These are phyloP conservation scores for Paratrimastix pyriformis DNA, from an alignment of 78 protist species.

Conservation along the genomic window DNA sequence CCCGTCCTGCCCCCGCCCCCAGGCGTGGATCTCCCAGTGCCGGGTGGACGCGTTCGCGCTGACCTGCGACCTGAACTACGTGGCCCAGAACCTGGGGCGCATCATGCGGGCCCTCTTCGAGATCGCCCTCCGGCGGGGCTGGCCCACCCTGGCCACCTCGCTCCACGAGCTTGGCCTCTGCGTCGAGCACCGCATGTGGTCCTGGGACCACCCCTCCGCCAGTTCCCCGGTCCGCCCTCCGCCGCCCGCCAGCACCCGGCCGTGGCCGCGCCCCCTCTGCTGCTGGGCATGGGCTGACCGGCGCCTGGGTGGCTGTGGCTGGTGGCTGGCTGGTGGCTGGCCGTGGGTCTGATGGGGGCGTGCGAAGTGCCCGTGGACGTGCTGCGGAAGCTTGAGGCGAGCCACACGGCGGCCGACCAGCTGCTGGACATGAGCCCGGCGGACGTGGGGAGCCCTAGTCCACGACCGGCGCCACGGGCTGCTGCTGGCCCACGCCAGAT, in stretches of 20 bases:
- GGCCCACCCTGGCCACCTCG: conserved; percentile 41
- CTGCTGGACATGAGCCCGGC: conserved; percentile 58
- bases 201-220: conserved; percentile 57
- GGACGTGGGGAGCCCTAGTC: conserved; percentile 66
- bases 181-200: conserved; percentile 74
- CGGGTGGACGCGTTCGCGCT: conserved; percentile 58
- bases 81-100: conserved; percentile 66
- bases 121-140: conserved; percentile 54
- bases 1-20: conserved; percentile 17
- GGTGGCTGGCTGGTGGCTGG: no score
- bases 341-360: no score
- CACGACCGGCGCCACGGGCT: conserved; percentile 34
- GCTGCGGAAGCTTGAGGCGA: background rate
- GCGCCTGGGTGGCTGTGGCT: no score
- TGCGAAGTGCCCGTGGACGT: conserved; percentile 14
- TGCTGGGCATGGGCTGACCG: no score
- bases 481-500: no score
- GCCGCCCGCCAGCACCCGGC: no score
- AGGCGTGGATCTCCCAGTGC: conserved; percentile 60
- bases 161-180: conserved; percentile 63
- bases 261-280: no score
- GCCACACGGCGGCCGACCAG: conserved; percentile 17
- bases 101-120: conserved; percentile 88
- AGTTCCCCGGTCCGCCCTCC: no score
- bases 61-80: conserved; percentile 62